These are phyloP conservation scores for Boletus semigastroideus DNA, from an alignment of 1,284 basidiomycete genomes.

Conservation along the genomic window DNA sequence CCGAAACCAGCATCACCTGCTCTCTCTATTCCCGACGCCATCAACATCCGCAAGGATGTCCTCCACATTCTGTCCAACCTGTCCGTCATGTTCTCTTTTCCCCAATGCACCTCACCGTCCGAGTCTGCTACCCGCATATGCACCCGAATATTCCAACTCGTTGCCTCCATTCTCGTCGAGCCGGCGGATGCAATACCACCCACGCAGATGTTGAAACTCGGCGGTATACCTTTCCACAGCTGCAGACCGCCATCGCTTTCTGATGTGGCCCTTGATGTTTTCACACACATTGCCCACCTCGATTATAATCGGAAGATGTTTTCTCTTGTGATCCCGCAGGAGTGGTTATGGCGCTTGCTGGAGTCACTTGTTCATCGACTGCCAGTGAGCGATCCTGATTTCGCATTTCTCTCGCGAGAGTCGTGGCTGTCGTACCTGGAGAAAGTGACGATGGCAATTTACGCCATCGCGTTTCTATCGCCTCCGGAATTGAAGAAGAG, in stretches of 20 bases:
- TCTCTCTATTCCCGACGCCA: constrained; percentile 69
- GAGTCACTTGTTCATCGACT: constrained; percentile 76
- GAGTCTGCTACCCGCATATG: constrained; percentile 44
- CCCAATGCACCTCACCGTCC: constrained; percentile 35
- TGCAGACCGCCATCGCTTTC: constrained; percentile 60
- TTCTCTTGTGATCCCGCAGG: constrained; percentile 55
- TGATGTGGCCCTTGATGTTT: constrained; percentile 81
- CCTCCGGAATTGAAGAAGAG: constrained; percentile 69
- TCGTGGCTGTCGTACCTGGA: constrained; percentile 80
- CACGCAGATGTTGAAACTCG: constrained; percentile 52
- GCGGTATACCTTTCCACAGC: constrained; percentile 43
- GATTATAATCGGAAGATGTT: constrained; percentile 84
- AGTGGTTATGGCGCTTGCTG: constrained; percentile 64
- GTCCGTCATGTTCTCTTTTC: constrained; percentile 51
- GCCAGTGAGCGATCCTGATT: constrained; percentile 78
- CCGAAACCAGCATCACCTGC: constrained; percentile 49
- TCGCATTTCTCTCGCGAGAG: constrained; percentile 64
- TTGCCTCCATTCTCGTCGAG: constrained; percentile 78
- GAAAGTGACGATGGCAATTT: constrained; percentile 77
- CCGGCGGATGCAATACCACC: constrained; percentile 64
- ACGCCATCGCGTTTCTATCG: constrained; percentile 85
- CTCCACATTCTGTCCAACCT: constrained; percentile 74
- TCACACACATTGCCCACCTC: constrained; percentile 72
- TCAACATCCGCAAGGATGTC: constrained; percentile 77
- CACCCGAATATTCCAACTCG: constrained; percentile 62